phyloP scores from a whole-genome alignment of 2,329 filamentous ascomycete species.

The Sordariomycetes sp. region DNA sequence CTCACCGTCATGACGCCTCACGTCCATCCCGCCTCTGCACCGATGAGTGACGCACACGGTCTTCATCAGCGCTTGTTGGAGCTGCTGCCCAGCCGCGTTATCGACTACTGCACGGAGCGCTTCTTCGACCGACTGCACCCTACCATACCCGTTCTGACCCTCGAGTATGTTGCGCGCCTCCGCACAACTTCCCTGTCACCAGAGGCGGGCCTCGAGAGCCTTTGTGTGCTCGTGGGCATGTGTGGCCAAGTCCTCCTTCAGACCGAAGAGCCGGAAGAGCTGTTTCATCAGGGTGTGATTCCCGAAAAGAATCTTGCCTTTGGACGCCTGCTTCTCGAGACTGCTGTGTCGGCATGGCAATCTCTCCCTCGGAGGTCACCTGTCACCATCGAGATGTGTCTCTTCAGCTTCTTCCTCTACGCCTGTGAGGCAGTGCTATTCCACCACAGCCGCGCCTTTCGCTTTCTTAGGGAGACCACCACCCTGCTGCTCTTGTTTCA shows the following conservation, averaged over 20 bases:
- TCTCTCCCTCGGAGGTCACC: constrained; percentile 20
- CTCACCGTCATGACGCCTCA: constrained; percentile 3
- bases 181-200: constrained; percentile 11
- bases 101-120: constrained; percentile 27
- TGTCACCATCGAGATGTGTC: constrained; percentile 26
- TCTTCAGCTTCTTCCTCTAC: constrained; percentile 34
- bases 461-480: constrained; percentile 32
- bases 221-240: constrained; percentile 26
- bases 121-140: constrained; percentile 30
- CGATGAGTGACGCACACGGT: neutral
- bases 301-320: constrained; percentile 25
- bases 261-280: constrained; percentile 24
- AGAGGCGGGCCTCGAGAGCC: constrained; percentile 20
- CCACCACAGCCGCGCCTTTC: constrained; percentile 32
- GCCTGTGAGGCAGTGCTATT: constrained; percentile 31
- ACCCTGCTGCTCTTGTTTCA: constrained; percentile 26
- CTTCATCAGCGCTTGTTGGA: constrained; percentile 10
- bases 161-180: constrained; percentile 23
- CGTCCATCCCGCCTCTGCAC: neutral
- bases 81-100: constrained; percentile 19
- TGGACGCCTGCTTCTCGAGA: constrained; percentile 26
- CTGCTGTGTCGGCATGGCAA: constrained; percentile 23
- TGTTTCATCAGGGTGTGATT: constrained; percentile 20
- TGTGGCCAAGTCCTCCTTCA: constrained; percentile 32
- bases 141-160: constrained; percentile 32